Conservation (phyloP, 805 yeast species). For the Metschnikowia sp. region DNA sequence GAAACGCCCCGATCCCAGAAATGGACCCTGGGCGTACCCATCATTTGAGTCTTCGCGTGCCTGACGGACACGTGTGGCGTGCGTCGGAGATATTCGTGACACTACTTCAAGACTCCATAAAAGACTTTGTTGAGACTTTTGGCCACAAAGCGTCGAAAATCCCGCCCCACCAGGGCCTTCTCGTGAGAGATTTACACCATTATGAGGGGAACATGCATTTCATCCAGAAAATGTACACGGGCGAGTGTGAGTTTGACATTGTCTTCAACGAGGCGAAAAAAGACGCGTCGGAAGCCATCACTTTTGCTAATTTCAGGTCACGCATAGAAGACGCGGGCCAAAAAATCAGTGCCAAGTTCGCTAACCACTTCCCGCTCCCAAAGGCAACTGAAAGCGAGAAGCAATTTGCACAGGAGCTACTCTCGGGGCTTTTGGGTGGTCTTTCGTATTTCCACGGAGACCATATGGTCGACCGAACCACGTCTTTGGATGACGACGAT, state of each 20-base stretch:
- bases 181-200: conserved; percentile 54
- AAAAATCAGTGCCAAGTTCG: conserved; percentile 53
- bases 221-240: conserved; percentile 72
- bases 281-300: conserved; percentile 34
- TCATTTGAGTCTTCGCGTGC: conserved; percentile 66
- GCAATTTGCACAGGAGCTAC: conserved; percentile 69
- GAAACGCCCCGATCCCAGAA: conserved; percentile 30
- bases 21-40: conserved; percentile 60
- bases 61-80: conserved; percentile 70
- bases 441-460: conserved; percentile 85
- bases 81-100: conserved; percentile 74
- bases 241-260: conserved; percentile 72
- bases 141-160: conserved; percentile 21
- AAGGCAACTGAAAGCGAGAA: conserved; percentile 50
- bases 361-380: conserved; percentile 44
- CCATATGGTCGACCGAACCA: conserved; percentile 71
- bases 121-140: conserved; percentile 34
- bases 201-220: conserved; percentile 77
- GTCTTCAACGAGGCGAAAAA: conserved; percentile 46
- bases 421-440: conserved; percentile 87
- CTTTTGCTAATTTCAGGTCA: conserved; percentile 31
- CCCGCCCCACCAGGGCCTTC: conserved; percentile 49
- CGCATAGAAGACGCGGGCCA: conserved; percentile 31
- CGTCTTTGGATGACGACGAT: conserved; percentile 65
- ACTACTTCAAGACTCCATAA: conserved; percentile 66